Base-by-base conservation (phyloP, 371 early-diverging fungal species). In the Syncephalastrum contaminatum region DNA sequence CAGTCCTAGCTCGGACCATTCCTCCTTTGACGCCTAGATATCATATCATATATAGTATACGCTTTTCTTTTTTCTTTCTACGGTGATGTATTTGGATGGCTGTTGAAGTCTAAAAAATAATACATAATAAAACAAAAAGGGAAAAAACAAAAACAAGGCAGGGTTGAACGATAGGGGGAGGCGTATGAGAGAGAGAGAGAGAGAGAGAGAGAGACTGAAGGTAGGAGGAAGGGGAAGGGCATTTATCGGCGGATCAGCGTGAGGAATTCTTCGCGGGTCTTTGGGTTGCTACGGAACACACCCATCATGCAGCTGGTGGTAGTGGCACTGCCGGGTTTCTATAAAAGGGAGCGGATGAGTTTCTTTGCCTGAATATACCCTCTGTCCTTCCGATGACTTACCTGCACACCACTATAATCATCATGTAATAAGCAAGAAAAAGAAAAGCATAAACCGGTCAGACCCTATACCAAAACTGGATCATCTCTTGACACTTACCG, bases 281-380 rank as follows among this genome's bases (percentile, higher is more conserved):
- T 92, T 43, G 90, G 90, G 56, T 95, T 89, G 45, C 88, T 82
- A 43, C 96, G 80, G 76, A 99, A 99, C 27, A 80, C 85, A 48
- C 99, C 99, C 59, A 97, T 80, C 97, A 97, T 99, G 55, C 89
- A 95, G 59, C 88, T 88, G 39, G 99, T 99, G 44, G 94, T 87
- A 20, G 99, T 99, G 46, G 83, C 78, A 66, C 90, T 89, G 20
- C 95, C 94, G 7, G 98, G 93, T 81, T 98, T 98, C 66, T 95
- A 88, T 16, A 92, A 19, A 40, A 43, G 39, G 15, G 5, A 44
- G 21, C 44, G 54, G 5, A 43, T 30, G 36, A 10, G 36, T 30
- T 30, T 30, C 5, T 12, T 12, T 12, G 36, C 10, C 25, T 51
- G 30, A 41, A 25, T 39, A 57, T 50, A 40, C 14, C 13, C n/a